Conservation (phyloP, 202 grass and related monocot genomes). For the Hordeum pubiflorum region DNA sequence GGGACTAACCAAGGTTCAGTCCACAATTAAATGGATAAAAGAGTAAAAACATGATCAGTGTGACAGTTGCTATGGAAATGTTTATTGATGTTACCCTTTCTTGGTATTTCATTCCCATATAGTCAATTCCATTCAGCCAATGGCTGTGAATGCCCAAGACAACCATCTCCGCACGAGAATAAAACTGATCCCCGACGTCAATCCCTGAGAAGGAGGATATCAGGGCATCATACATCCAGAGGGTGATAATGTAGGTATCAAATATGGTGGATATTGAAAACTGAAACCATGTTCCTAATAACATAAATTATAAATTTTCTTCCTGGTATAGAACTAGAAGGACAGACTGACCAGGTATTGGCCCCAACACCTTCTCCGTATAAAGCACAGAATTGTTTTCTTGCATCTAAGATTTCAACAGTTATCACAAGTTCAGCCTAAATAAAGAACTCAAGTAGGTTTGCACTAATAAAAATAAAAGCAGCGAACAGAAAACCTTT, state of each 20-base stretch:
- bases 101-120: slow-evolving; percentile 60
- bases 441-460: background rate
- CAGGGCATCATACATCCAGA: background rate
- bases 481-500: slow-evolving; percentile 33
- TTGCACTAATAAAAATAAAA: background rate
- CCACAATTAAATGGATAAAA: background rate
- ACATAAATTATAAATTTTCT: background rate
- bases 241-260: background rate
- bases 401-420: slow-evolving; percentile 49
- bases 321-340: background rate
- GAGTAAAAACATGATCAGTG: background rate
- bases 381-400: slow-evolving; percentile 53
- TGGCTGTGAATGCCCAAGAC: slow-evolving; percentile 79
- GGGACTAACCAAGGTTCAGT: background rate
- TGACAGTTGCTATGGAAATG: background rate
- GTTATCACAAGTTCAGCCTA: background rate
- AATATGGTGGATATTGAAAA: background rate
- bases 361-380: slow-evolving; percentile 59
- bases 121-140: slow-evolving; percentile 92
- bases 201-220: slow-evolving; percentile 38
- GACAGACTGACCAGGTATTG: slow-evolving; percentile 49
- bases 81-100: slow-evolving; percentile 39
- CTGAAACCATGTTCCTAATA: background rate
- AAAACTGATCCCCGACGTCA: slow-evolving; percentile 71
- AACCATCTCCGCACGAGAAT: slow-evolving; percentile 87